Percentiles rank a stretch among this genome's conserved stretches.
Evolutionary conservation across 1,139 yeast genomes (phyloP).

Genomic region (Barnettozyma hawaiiensis): DNA sequence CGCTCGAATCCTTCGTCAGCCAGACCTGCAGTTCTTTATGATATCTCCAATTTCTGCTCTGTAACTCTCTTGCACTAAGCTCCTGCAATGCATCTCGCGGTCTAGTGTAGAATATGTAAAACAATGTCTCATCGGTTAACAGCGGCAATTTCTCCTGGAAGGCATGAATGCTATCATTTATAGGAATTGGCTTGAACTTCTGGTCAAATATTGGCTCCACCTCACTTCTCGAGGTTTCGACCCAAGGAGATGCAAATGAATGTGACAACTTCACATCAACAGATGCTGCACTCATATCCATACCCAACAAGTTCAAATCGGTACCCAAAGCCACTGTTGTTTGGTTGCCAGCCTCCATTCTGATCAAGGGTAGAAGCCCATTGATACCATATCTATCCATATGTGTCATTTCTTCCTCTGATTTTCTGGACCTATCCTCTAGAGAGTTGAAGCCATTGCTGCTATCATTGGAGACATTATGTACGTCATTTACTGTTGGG

Average conservation of each 20-base stretch:
- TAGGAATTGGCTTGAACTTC: slow-evolving; percentile 50
- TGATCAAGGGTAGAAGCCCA: slow-evolving; percentile 64
- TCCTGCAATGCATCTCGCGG: slow-evolving; percentile 94
- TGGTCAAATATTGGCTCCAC: slow-evolving; percentile 59
- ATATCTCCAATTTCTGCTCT: slow-evolving; percentile 91
- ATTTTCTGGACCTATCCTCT: slow-evolving; percentile 2
- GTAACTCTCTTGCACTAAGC: slow-evolving; percentile 84
- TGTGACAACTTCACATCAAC: slow-evolving; percentile 47
- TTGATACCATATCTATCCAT: slow-evolving; percentile 68
- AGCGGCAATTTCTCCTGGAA: slow-evolving; percentile 54
- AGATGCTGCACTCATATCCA: slow-evolving; percentile 42
- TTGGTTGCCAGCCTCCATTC: slow-evolving; percentile 61
- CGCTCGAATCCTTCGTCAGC: slow-evolving; percentile 90
- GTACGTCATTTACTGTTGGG: slow-evolving; percentile 6
- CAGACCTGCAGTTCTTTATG: slow-evolving; percentile 95
- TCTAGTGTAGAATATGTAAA: slow-evolving; percentile 88
- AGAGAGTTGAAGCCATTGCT: background rate
- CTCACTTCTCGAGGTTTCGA: slow-evolving; percentile 81
- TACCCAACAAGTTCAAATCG: slow-evolving; percentile 69
- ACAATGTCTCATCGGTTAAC: slow-evolving; percentile 87
- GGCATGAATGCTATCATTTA: slow-evolving; percentile 12
- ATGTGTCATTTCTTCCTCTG: slow-evolving; percentile 21
- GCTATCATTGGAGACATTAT: background rate
- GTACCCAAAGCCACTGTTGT: slow-evolving; percentile 77
- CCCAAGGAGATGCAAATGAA: slow-evolving; percentile 90